Conservation (phyloP, 768 basidiomycete species). For the Auricularia sp. region DNA sequence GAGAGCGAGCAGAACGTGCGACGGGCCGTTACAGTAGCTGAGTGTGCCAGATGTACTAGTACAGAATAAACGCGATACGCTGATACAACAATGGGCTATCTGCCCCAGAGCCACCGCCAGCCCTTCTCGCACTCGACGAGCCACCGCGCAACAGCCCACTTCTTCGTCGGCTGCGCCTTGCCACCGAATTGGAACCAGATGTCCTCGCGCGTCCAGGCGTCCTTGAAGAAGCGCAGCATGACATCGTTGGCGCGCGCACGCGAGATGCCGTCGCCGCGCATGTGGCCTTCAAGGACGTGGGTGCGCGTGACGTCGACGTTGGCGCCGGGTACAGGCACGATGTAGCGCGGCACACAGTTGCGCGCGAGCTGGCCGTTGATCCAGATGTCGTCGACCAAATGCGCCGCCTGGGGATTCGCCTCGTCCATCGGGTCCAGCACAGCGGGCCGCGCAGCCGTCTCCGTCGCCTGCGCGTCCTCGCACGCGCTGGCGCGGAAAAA, state of each 20-base stretch:
- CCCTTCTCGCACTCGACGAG: not conserved
- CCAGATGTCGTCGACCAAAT: not conserved
- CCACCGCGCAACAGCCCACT: not conserved
- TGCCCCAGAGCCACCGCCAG: slow-evolving; percentile 1
- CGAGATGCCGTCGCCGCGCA: slow-evolving; percentile 2
- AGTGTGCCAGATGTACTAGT: too few species aligned
- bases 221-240: not conserved
- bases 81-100: not conserved
- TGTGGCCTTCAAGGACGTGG: not conserved
- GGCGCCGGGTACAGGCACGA: slow-evolving; percentile 1
- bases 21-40: too few species aligned
- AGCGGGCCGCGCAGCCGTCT: not conserved
- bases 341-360: slow-evolving; percentile 2
- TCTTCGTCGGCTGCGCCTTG: not conserved
- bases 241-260: not conserved
- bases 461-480: not conserved
- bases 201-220: not conserved
- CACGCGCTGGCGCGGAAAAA: not conserved
- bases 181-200: not conserved
- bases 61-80: too few species aligned
- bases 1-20: too few species aligned
- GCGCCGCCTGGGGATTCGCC: not conserved
- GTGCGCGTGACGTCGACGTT: not conserved
- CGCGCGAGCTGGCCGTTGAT: slow-evolving; percentile 1
- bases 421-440: not conserved